Base-by-base conservation (phyloP, 192 early-diverging fungal genomes). In the Phycomyces nitens region DNA sequence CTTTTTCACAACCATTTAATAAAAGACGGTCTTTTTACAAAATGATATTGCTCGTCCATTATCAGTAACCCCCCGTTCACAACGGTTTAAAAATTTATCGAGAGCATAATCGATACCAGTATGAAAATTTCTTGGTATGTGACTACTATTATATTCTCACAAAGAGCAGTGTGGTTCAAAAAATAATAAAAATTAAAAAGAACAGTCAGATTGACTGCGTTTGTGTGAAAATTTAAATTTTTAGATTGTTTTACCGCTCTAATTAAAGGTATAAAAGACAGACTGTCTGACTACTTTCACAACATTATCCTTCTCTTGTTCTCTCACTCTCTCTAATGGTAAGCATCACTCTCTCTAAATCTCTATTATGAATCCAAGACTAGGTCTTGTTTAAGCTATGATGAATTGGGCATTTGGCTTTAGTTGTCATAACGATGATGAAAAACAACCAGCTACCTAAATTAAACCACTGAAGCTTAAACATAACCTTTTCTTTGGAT, bases 351-450 rank as follows among this genome's bases (percentile, higher is more conserved):
- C 44, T 18, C 44, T 18, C 11, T 47, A 47, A n/a, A 47, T 11
- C 8, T 42, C 7, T 42, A 42, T 42, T 7, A 10, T 10, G 8
- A 42, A 10, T 10, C 41, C 7, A 42, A 14, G 41, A 42, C 7
- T 7, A 14, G 12, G 3, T 47, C 12, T 6, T 47, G 44, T 47
- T 47, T 6, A 18, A 47, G 12, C 18, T 47, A 54, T 50, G 62
- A 63, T 63, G 62, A 63, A 53, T 42, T 39, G 52, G 62, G 62
- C 62, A 63, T 63, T 63, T 63, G 62, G 52, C 62, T 63, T 63
- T 63, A 63, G 62, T 20, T 34, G 39, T 53, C 27, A 56, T 16
- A 29, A 20, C 62, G 38, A 10, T 63, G 62, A 63, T 51, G 62
- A 63, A 54, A 54, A 63, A 42, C 20, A 10, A 49, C 62, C 52